Base-by-base conservation (phyloP, 345 rosid species). In the Dipteronia sinensis region DNA sequence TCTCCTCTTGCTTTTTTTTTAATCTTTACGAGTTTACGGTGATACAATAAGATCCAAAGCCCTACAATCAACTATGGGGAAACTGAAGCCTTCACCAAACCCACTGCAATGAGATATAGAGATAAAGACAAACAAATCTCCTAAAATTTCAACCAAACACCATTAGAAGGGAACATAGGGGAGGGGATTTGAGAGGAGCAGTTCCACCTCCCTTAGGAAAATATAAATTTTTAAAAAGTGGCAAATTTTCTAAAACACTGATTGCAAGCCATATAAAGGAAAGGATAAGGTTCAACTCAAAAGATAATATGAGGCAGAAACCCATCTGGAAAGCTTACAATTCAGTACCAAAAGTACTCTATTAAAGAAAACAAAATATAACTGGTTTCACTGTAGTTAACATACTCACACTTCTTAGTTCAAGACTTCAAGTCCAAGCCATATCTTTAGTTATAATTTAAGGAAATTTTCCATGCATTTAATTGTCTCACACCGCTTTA, bases 51-150 rank as follows among this genome's bases (percentile, higher is more conserved):
- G 9, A 65, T 13, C 34, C 10, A 65, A 38, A 66, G 17, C 25
- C 59, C 66, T 23, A 19, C 13, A 13, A 42, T 9, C 19, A 44
- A 62, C 7, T 13, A 56, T 20, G 3, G 13, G 51, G 3, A 56
- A 13, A 55, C 22, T 71, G 46, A 53, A 51, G 55, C 64, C 49
- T 53, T 34, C 65, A 34, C 11, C 75, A n/a, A 72, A n/a, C 75
- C 75, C 46, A 42, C 46, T 10, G 49, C 49, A 56, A n/a, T 56
- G 16, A 13, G 23, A 40, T 15, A 59, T 15, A 44, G 10, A 42
- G 51, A 34, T 10, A 13, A 6, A n/a, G 51, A 34, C 65, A 72
- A 5, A 10, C 58, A 40, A 7, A 72, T 34, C 16, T 59, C 76
- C 22, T 59, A 38, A 72, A 58, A 34, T 63, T 38, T 59, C 40